Base-by-base conservation (phyloP, 768 basidiomycete species). In the Auriscalpium vulgare region DNA sequence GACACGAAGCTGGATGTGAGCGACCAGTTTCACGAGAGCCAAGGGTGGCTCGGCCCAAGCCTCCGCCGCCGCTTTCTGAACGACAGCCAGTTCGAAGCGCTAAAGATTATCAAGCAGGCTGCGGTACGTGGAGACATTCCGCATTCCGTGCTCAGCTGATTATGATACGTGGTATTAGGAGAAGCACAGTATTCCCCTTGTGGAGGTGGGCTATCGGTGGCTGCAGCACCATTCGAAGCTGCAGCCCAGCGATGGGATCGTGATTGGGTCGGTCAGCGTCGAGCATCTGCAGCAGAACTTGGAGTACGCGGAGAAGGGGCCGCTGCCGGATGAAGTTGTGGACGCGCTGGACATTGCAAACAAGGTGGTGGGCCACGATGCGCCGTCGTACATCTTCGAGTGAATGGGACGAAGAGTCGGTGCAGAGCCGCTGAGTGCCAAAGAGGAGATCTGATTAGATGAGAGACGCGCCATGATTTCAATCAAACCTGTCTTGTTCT, bases 201-300 rank as follows among this genome's bases (percentile, higher is more conserved):
- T 75, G 3, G 81, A 84, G 66, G 73, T 82, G 4, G 80, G 82
- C 1, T 68, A 83, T 48, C 73, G 83, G n/a, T 85, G 83, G 83
- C 71, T 78, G 51, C 78, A 82, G 52, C 76, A 84, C 56, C 83
- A 85, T 58, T 79, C 78, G 7, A 55, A 70, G 2, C 63, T 84
- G 50, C 73, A 61, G 36, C 67, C 68, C 1, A 50, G 58, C 29
- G 79, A 80, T 54, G 80, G 78, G 2, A 65, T 80, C 11, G 77
- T 81, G 52, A 61, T 80, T 6, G 80, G 78, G 2, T 78, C 78
- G 6, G 75, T 73, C 61, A 76, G 73, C n/a, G 68, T 66, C 5
- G 66, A 61, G 2, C 79, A 81, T 59, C 56, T 80, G 50, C 65
- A 75, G 58, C 67, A 72, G 57, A 79, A 80, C 56, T 70, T 74